Base-by-base conservation (phyloP, 306 rosid genomes). In the Prosopis cineraria region DNA sequence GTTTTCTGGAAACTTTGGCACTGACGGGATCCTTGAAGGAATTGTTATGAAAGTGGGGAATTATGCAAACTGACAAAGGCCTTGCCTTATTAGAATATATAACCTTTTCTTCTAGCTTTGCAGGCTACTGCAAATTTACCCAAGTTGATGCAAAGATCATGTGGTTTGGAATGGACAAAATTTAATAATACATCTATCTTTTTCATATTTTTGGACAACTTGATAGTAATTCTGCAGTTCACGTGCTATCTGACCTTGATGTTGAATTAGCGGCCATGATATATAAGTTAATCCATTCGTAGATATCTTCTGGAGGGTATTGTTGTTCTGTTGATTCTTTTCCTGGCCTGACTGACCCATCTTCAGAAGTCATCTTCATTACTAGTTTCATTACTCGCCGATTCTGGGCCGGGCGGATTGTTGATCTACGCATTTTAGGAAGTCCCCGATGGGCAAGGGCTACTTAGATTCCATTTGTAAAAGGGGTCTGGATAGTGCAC, bases 1-100 rank as follows among this genome's bases (percentile, higher is more conserved):
- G 62, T 87, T 91, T 77, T 78, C 85, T 13, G 94, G 92, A 55
- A 84, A 86, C 74, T 92, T 94, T 53, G 93, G 89, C 68, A 88
- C 84, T 68, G 91, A 92, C 70, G 97, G 97, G 69, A 80, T 94
- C 77, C 88, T 94, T 76, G 94, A 91, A 78, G 98, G 94, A 76
- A 68, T 85, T 75, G 93, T 91, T 70, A 78, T 79, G 87, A 94
- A 94, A 85, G 72, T 75, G 70, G 60, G 50, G n/a, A 25, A 22
- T n/a, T n/a, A n/a, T 56, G 58, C 50, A 75, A 67, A 68, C 74
- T 69, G 78, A 44, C 36, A 16, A 16, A 56, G 39, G 69, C 67
- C 55, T 4, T 14, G 47, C 40, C 43, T 2, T 14, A 33, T 66
- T 41, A 2, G 56, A 52, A 76, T 56, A 68, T 34, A 6, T 58